Conservation (phyloP, 2,329 filamentous ascomycete species). For the Colletotrichum falcatum region DNA sequence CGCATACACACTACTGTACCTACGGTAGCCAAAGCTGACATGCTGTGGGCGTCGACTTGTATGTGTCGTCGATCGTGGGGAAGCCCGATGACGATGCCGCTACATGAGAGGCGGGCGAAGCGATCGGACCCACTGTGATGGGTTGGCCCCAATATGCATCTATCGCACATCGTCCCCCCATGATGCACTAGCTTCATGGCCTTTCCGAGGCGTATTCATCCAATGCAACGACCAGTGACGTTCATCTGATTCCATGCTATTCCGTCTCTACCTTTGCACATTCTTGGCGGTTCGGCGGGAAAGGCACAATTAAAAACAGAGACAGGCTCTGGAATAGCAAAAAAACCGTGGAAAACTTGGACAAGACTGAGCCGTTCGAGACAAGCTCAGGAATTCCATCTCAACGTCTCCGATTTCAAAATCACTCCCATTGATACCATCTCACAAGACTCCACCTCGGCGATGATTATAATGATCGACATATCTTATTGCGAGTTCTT, state of each 20-base stretch:
- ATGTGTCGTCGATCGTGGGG: slow-evolving; percentile 3
- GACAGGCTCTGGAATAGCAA: not conserved
- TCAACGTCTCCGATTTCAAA: not conserved
- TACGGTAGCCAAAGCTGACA: not conserved
- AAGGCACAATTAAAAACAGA: not conserved
- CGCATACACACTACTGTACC: not conserved
- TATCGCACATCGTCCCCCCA: not conserved
- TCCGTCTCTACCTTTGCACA: not conserved
- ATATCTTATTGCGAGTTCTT: slow-evolving; percentile 22
- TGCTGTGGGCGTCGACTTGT: not conserved
- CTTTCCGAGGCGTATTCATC: not conserved
- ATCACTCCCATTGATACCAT: not conserved
- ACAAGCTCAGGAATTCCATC: too few relatives aligned
- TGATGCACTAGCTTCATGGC: not conserved
- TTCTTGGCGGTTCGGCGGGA: not conserved
- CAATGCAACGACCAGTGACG: slow-evolving; percentile 1
- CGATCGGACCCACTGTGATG: slow-evolving; percentile 31
- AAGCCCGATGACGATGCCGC: slow-evolving; percentile 17
- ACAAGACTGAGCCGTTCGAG: not conserved
- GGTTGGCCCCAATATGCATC: not conserved
- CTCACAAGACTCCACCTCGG: not conserved
- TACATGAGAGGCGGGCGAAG: not conserved
- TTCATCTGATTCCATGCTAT: slow-evolving; percentile 15
- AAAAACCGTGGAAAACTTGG: not conserved
- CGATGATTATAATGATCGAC: slow-evolving; percentile 27